Conservation (phyloP, 1,139 yeast genomes). For the Petasospora rhodanensis region DNA sequence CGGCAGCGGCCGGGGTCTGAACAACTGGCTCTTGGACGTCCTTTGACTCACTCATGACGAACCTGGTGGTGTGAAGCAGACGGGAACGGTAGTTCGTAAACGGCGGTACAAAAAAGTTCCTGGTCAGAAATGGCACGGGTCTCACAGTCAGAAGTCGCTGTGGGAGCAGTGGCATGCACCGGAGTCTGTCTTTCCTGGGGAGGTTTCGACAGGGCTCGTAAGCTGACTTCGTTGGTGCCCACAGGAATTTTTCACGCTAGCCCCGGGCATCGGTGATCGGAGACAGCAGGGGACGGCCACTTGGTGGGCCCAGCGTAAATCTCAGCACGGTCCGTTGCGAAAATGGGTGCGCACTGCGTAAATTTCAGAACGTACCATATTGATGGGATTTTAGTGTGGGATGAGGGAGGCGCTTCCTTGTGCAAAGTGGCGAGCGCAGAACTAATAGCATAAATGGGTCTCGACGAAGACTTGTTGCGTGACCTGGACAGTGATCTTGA, state of each 20-base stretch:
- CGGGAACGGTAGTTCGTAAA: too few relatives aligned
- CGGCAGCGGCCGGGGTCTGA: slow-evolving; percentile 3
- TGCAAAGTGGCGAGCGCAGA: too few relatives aligned
- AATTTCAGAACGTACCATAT: too few relatives aligned
- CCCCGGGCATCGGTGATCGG: too few relatives aligned
- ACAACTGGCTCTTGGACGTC: too few relatives aligned
- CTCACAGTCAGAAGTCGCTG: slow-evolving; percentile 5
- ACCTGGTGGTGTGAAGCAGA: slow-evolving; percentile 4
- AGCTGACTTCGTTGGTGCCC: neutral
- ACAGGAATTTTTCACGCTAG: slow-evolving; percentile 2
- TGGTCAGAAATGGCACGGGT: slow-evolving; percentile 9
- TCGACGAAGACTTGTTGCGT: slow-evolving; percentile 27
- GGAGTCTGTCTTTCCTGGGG: too few relatives aligned
- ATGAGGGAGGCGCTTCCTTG: too few relatives aligned
- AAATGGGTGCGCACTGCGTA: too few relatives aligned
- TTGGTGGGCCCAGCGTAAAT: slow-evolving; percentile 3
- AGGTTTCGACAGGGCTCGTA: too few relatives aligned
- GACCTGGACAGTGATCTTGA: slow-evolving; percentile 30
- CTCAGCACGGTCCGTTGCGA: slow-evolving; percentile 7
- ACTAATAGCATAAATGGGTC: slow-evolving; percentile 15
- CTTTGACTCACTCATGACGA: slow-evolving; percentile 5
- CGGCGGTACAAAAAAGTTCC: slow-evolving; percentile 1
- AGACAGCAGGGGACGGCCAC: too few relatives aligned
- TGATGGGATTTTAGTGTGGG: too few relatives aligned
- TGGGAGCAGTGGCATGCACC: slow-evolving; percentile 13